Percentiles rank a stretch among this genome's conserved stretches.
These are phyloP conservation scores for Mycena vulgaris DNA, from an alignment of 768 basidiomycete species.

Conservation along the genomic window DNA sequence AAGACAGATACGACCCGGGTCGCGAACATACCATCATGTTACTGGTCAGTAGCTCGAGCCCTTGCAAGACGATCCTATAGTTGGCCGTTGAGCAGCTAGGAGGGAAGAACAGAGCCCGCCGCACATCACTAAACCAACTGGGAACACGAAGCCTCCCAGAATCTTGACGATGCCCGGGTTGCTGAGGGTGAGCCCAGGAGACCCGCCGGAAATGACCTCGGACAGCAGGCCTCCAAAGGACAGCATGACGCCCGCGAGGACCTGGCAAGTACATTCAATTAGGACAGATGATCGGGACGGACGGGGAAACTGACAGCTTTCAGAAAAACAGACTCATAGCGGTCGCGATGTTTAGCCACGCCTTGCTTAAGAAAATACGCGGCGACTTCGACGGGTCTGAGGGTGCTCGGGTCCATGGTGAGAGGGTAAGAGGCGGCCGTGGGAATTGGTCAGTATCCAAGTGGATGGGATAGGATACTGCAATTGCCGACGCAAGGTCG, in stretches of 20 bases:
- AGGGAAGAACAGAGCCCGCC: constrained; percentile 25
- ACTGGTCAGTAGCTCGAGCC: constrained; percentile 80
- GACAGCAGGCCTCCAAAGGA: constrained; percentile 81
- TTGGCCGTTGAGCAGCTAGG: constrained; percentile 1
- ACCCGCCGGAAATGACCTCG: constrained; percentile 73
- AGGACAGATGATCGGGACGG: not conserved
- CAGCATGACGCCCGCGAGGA: constrained; percentile 80
- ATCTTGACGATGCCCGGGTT: constrained; percentile 81
- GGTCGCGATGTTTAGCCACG: constrained; percentile 75
- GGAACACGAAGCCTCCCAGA: constrained; percentile 79
- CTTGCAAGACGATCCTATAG: constrained; percentile 82
- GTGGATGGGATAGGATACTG: too few relatives aligned
- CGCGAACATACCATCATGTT: constrained; percentile 75
- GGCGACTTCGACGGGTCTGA: constrained; percentile 74
- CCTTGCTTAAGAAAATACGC: constrained; percentile 69
- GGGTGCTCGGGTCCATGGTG: constrained; percentile 55
- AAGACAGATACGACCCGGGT: not conserved
- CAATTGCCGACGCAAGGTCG: too few relatives aligned
- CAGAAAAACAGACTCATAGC: constrained; percentile 71
- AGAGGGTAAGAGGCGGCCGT: constrained; percentile 11
- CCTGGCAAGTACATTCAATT: constrained; percentile 54
- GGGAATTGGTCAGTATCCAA: too few relatives aligned
- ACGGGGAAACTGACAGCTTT: constrained; percentile 71
- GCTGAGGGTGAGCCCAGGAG: constrained; percentile 60
- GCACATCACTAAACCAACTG: constrained; percentile 84